Percentiles rank a stretch among this genome's conserved stretches.
These are phyloP conservation scores for Cladophialophora exuberans DNA, from an alignment of 2,329 filamentous ascomycete genomes.

Conservation along the genomic window DNA sequence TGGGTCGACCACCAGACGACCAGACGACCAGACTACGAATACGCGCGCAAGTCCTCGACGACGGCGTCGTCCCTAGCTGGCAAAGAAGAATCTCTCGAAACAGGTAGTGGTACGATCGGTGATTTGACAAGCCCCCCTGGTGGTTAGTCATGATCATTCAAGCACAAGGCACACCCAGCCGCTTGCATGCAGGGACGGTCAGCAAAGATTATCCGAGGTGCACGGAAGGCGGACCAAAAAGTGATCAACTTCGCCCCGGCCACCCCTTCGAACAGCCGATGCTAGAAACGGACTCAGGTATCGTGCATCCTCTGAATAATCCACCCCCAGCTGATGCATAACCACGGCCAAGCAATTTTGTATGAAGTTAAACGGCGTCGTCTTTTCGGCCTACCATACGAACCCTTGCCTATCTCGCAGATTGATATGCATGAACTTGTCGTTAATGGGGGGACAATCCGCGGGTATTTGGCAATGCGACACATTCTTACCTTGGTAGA, in stretches of 20 bases:
- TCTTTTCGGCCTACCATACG: background rate
- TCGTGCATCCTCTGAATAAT: background rate
- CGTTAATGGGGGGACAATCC: too few relatives aligned
- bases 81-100: conserved; percentile 6
- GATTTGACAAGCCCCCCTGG: background rate
- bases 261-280: background rate
- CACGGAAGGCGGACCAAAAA: conserved; percentile 8
- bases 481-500: too few relatives aligned
- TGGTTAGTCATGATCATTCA: conserved; percentile 18
- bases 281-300: background rate
- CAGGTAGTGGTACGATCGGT: background rate
- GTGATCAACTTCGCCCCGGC: too few relatives aligned
- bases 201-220: conserved; percentile 16
- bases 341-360: too few relatives aligned
- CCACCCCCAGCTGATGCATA: conserved; percentile 1
- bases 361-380: too few relatives aligned
- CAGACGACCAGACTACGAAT: background rate
- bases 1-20: too few relatives aligned
- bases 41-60: background rate
- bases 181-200: conserved; percentile 3
- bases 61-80: too few relatives aligned
- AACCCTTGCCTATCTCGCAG: background rate
- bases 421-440: background rate
- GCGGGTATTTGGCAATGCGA: too few relatives aligned
- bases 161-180: background rate